Evolutionary conservation across 1,139 yeast genomes (phyloP), one percentile per base, ranked within the genome.

Genomic region (Geotrichum klebahnii): DNA sequence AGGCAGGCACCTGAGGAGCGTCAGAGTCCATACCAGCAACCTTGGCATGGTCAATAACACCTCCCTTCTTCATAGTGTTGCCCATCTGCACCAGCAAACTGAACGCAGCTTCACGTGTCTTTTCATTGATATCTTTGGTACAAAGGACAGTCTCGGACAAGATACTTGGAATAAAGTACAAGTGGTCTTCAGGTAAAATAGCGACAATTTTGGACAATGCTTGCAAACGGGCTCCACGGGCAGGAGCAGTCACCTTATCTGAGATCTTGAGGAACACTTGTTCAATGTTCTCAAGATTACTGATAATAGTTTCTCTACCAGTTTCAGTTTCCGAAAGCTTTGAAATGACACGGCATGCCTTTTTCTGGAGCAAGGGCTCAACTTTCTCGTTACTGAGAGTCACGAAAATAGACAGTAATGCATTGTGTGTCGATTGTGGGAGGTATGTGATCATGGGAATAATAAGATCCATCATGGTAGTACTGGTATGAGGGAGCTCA

Each of bases 91-190:
- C 81, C 55, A 92, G 75, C 36, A 86, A 76, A 49, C 78, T 78
- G 66, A 84, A 92, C 0, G 97, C 84, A 33, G 82, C 74, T 55
- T 83, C 86, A 67, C 99, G 80, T 2, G 97, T 82, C 70, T 88
- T 85, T 68, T 90, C 97, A 65, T 92, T 92, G 47, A 81, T 82
- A 65, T 89, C 97, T 68, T 92, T 92, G n/a, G 97, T 89, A 33
- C 89, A 82, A 63, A 94, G 73, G 52, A 92, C 90, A 20, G 90
- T 82, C 70, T 92, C 98, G 51, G 96, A 88, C 39, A 89, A 73
- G 37, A 86, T 71, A 10, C 86, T 75, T 22, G 97, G 96, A 57
- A 92, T 82, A 63, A 89, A 87, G 61, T 79, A 79, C 59, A 88
- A 72, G 54, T 84, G 82, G 24, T 75, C 67, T 2, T 70, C 57